Base-by-base conservation (phyloP, 352 stramenopile genomes). In the Blastocystis sp. region DNA sequence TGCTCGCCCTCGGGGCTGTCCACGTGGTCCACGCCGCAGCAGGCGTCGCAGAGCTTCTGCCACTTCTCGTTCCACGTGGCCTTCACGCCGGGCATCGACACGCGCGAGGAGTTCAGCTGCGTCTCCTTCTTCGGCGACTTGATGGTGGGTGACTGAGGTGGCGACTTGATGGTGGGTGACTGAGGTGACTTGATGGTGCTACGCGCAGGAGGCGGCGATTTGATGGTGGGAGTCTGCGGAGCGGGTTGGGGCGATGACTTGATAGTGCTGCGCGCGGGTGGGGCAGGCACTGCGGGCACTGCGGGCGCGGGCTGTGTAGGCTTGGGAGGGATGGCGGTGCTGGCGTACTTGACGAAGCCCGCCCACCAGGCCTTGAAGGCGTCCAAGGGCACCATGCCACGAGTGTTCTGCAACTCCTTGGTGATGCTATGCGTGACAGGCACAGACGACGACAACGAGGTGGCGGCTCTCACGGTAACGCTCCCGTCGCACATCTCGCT, bases 21-120 rank as follows among this genome's bases (percentile, higher is more conserved):
- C 42, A 40, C 34, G 48, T 84, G 38, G 34, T 60, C 28, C n/a
- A 48, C n/a, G 28, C 48, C 57, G 24, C 52, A 59, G 2, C 34
- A 54, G 2, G 21, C n/a, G 48, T 84, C 74, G 61, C 74, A 84
- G 0, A 84, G 28, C 10, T 69, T 70, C 74, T 84, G 74, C 74
- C 74, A 84, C 10, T 48, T 21, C 19, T 84, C 74, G 45, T 84
- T 84, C 74, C 74, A 84, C 11, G 7, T 84, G 6, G 52, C 38
- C n/a, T 54, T 19, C 3, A 3, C 54, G 1, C 2, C n/a, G 3
- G 52, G 54, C 4, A 57, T 24, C 2, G 74, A 84, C 21, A 84
- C 24, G 24, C 74, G 17, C n/a, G 17, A 11, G 4, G 38, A 38
- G 45, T 69, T 84, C 24, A 84, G n/a, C 54, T 57, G 7, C 9